phyloP scores from a whole-genome alignment of 306 rosid species.

The Acacia crassicarpa region DNA sequence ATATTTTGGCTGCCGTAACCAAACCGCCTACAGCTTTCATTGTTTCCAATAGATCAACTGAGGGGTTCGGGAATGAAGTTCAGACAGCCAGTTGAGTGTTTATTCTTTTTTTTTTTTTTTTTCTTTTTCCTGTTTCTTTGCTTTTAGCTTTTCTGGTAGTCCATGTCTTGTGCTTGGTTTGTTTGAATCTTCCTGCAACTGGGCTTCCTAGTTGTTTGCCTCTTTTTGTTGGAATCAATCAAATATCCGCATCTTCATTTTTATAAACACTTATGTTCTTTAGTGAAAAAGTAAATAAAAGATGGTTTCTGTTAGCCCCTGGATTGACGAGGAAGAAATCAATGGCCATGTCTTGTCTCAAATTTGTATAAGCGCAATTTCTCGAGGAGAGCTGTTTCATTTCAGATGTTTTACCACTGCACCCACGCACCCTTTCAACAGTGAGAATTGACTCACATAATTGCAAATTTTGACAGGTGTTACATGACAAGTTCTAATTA shows the following conservation, averaged over 20 bases:
- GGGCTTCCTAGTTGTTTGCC: constrained; percentile 17
- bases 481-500: too few relatives aligned
- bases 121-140: neutral
- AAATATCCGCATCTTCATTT: neutral
- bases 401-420: neutral
- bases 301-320: neutral
- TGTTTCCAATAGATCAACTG: constrained; percentile 51
- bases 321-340: neutral
- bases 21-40: constrained; percentile 51
- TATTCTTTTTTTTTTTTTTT: neutral
- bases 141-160: neutral
- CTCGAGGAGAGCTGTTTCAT: neutral
- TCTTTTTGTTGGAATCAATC: constrained; percentile 10
- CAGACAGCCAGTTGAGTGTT: constrained; percentile 45
- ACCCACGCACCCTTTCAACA: neutral
- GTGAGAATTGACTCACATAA: too few relatives aligned
- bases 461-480: too few relatives aligned
- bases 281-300: neutral
- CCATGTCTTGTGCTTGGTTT: neutral
- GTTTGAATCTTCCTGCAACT: constrained; percentile 19
- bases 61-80: constrained; percentile 52
- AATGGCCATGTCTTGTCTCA: neutral
- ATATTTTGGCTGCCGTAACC: constrained; percentile 83
- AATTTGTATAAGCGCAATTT: neutral
- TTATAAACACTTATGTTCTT: constrained; percentile 3